Evolutionary conservation across 805 yeast genomes (phyloP), one percentile per base, ranked within the genome.

Genomic region (Candida ortonii): DNA sequence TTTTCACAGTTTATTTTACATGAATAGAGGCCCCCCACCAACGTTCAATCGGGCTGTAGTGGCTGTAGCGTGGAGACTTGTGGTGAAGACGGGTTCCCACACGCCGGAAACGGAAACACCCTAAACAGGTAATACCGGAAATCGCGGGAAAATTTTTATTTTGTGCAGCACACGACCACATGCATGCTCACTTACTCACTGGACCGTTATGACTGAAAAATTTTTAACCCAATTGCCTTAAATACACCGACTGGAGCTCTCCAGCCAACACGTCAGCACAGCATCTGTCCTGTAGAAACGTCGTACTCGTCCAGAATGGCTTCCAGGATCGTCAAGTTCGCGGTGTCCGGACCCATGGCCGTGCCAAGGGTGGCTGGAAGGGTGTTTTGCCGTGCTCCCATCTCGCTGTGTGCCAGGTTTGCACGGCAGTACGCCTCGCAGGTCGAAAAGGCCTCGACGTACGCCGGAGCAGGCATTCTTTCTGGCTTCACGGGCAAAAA

Each of bases 381-480:
- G 22, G 16, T 21, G 18, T 19, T 15, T 32, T 30, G 10, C 15
- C 25, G 29, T 19, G 31, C 28, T 24, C 38, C 17, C 16, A 30
- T 18, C 16, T 14, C 26, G 28, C 25, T 23, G n/a, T n/a, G n/a
- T n/a, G n/a, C 36, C 25, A 22, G 26, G 28, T 16, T 22, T 30
- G 23, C 37, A n/a, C 45, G 53, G 29, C 22, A 36, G 11, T 51
- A 49, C 29, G 53, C 61, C 14, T 34, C 57, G 6, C 42, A 42
- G 28, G 42, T 50, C 13, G 56, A 54, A 24, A 47, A 48, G 30
- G 59, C 64, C 20, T 39, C 57, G 13, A 44, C 67, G 3, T 80
- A 80, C 53, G 80, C 78, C 19, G 87, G 86, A 31, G 80, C 78
- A 19, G 76, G 76, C 16, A 68, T 80, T 36, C 61, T 80, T 39